These are phyloP conservation scores for Pseudocercospora pini-densiflorae DNA, from an alignment of 2,329 filamentous ascomycete species.

Conservation along the genomic window DNA sequence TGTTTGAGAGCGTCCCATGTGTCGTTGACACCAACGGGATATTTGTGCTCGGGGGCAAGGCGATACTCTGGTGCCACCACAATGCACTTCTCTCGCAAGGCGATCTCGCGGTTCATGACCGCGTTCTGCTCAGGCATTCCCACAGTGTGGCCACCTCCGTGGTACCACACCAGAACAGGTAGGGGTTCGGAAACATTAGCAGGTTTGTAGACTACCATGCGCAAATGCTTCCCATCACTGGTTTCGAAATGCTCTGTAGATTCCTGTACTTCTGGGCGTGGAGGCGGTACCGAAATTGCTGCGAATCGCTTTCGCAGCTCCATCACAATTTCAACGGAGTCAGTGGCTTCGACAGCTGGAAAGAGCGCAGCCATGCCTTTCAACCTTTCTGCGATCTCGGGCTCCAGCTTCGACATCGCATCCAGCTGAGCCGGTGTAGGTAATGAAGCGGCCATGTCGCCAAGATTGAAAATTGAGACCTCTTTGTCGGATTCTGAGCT, in stretches of 20 bases:
- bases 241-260: conserved; percentile 16
- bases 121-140: conserved; percentile 21
- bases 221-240: conserved; percentile 18
- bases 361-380: conserved; percentile 7
- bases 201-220: conserved; percentile 21
- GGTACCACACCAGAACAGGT: conserved; percentile 26
- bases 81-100: conserved; percentile 15
- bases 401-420: conserved; percentile 13
- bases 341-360: not conserved
- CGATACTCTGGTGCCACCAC: conserved; percentile 43
- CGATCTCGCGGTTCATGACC: conserved; percentile 16
- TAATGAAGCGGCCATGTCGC: not conserved
- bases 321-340: conserved; percentile 12
- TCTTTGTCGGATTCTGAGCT: not conserved
- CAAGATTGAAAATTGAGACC: not conserved
- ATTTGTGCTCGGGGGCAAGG: conserved; percentile 55
- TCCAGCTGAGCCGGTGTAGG: conserved; percentile 10
- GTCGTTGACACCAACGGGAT: conserved; percentile 54
- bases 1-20: conserved; percentile 49
- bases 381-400: conserved; percentile 14
- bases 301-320: conserved; percentile 15
- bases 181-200: not conserved
- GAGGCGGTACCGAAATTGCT: conserved; percentile 3
- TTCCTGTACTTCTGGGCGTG: conserved; percentile 11
- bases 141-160: conserved; percentile 24